phyloP scores from a whole-genome alignment of 148 eudicot genomes.

The Limonium bicolor region DNA sequence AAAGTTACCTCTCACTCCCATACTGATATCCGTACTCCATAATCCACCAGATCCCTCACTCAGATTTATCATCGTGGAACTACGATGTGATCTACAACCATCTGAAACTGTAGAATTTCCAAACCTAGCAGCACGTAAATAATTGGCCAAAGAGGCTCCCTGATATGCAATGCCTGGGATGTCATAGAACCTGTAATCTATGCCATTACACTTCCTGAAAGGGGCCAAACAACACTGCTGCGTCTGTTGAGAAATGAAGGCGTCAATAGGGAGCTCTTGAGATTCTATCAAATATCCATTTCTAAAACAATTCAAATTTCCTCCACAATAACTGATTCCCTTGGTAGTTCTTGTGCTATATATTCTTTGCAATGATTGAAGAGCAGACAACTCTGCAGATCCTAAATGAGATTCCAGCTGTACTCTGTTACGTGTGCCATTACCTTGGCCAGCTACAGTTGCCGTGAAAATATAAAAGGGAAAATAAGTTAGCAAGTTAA shows the following conservation, averaged over 20 bases:
- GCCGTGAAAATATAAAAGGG: conserved; percentile 8
- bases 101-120: conserved; percentile 11
- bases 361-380: no score
- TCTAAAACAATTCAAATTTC: no score
- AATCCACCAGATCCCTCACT: conserved; percentile 13
- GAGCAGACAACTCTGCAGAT: conserved; percentile 11
- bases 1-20: conserved; percentile 16
- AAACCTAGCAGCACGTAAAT: conserved; percentile 10
- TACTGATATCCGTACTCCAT: conserved; percentile 14
- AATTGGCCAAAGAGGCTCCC: conserved; percentile 15
- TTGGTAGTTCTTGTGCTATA: no score
- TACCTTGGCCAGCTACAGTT: conserved; percentile 10
- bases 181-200: conserved; percentile 15
- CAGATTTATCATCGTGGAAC: conserved; percentile 9
- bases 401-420: conserved; percentile 11
- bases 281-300: no score
- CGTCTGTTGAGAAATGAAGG: conserved; percentile 27
- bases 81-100: conserved; percentile 9
- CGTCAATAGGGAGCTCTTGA: conserved; percentile 25
- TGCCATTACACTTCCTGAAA: conserved; percentile 11
- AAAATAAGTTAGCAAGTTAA: not conserved
- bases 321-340: no score
- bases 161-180: conserved; percentile 15
- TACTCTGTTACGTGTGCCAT: conserved; percentile 11
- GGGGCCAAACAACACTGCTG: conserved; percentile 15